These are phyloP conservation scores for Tilletia walkeri DNA, from an alignment of 1,284 basidiomycete species.

Conservation along the genomic window DNA sequence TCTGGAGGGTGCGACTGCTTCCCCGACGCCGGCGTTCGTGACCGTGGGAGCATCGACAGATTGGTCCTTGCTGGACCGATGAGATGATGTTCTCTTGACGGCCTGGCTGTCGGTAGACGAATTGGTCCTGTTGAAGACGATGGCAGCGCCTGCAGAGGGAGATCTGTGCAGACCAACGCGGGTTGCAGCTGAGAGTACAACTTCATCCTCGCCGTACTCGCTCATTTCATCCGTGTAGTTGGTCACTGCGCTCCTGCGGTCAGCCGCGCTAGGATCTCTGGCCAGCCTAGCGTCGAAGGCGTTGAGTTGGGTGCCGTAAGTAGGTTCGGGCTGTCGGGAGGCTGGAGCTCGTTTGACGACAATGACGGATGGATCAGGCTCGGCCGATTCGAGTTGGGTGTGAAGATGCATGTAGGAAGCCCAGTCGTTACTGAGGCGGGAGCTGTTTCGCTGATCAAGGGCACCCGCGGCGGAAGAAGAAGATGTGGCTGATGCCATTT, in stretches of 20 bases:
- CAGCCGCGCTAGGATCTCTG: background rate
- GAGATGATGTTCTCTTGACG: background rate
- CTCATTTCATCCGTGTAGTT: slow-evolving; percentile 1
- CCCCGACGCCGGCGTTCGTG: background rate
- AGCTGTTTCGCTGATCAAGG: background rate
- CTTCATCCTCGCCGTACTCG: slow-evolving; percentile 8
- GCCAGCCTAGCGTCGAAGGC: background rate
- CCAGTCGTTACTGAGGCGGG: slow-evolving; percentile 9
- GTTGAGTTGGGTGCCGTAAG: background rate
- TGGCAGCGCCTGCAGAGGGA: background rate
- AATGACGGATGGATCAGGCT: slow-evolving; percentile 11
- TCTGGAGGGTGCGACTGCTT: background rate
- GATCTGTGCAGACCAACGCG: slow-evolving; percentile 11
- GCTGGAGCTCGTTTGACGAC: slow-evolving; percentile 1
- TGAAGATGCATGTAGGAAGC: slow-evolving; percentile 10
- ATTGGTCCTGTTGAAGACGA: slow-evolving; percentile 6
- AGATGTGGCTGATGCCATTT: background rate
- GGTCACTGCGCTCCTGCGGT: background rate
- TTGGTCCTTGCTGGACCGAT: background rate
- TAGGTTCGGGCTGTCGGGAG: background rate
- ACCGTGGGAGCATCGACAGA: background rate
- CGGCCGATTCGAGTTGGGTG: background rate
- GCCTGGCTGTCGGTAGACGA: background rate
- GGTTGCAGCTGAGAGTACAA: background rate
- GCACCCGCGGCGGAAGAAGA: background rate